A percentile compares a stretch with the other conserved stretches of the same genome.
These are phyloP conservation scores for Boletus subparvulus DNA, from an alignment of 768 basidiomycete genomes.

Conservation along the genomic window DNA sequence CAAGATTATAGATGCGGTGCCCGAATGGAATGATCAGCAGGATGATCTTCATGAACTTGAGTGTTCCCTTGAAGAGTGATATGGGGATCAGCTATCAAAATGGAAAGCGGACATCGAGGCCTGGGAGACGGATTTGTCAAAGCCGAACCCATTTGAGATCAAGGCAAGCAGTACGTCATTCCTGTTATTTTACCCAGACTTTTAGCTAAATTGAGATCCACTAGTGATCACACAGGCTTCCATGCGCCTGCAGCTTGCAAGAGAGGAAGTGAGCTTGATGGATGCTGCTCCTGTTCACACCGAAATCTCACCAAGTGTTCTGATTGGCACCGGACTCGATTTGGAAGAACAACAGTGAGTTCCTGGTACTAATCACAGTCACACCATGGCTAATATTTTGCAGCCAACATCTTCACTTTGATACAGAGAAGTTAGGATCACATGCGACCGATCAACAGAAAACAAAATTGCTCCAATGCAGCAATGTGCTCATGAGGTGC, in stretches of 20 bases:
- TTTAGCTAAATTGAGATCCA: background rate
- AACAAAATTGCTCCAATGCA: background rate
- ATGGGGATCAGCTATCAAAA: background rate
- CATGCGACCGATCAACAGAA: constrained; percentile 31
- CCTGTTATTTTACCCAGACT: too few species aligned
- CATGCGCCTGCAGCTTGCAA: background rate
- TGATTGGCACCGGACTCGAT: background rate
- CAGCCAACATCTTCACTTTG: background rate
- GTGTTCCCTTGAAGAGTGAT: background rate
- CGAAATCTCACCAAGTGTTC: background rate
- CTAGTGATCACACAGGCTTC: background rate
- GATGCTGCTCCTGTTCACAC: background rate
- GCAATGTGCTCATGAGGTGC: background rate
- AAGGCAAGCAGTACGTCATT: background rate
- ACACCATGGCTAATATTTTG: background rate
- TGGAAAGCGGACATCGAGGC: background rate
- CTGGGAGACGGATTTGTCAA: constrained; percentile 7
- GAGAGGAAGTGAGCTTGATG: background rate
- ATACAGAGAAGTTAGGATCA: background rate
- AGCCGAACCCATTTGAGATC: constrained; percentile 11
- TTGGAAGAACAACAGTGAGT: background rate
- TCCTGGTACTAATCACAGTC: too few species aligned
- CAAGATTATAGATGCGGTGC: constrained; percentile 3
- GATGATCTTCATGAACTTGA: constrained; percentile 4
- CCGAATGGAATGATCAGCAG: constrained; percentile 4